phyloP scores from a whole-genome alignment of 345 rosid species.

The Lumnitzera racemosa region DNA sequence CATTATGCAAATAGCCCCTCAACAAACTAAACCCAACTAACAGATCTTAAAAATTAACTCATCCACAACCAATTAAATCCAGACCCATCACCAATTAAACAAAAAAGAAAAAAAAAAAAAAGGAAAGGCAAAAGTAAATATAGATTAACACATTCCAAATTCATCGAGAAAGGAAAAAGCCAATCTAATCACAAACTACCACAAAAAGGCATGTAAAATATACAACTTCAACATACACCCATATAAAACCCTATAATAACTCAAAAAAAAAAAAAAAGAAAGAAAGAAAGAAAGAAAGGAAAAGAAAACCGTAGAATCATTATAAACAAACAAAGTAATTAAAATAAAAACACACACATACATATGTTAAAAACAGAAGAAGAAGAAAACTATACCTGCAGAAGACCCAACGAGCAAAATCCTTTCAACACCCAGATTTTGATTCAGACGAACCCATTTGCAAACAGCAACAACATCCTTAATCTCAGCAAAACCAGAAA shows the following conservation, averaged over 20 bases:
- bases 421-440: constrained; percentile 36
- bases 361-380: background rate
- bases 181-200: background rate
- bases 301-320: too few relatives aligned
- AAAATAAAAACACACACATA: background rate
- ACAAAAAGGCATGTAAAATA: background rate
- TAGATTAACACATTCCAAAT: background rate
- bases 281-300: too few relatives aligned
- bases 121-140: too few relatives aligned
- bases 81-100: background rate
- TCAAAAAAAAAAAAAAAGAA: too few relatives aligned
- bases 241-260: constrained; percentile 1
- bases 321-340: background rate
- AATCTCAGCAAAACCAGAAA: constrained; percentile 75
- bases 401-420: constrained; percentile 86
- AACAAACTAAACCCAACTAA: constrained; percentile 9
- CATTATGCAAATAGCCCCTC: too few relatives aligned
- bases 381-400: constrained; percentile 42
- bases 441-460: constrained; percentile 49
- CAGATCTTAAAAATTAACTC: constrained; percentile 22
- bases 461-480: constrained; percentile 82
- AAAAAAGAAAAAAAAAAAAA: too few relatives aligned
- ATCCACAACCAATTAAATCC: background rate
- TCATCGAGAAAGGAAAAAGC: background rate
- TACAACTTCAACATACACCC: background rate